These are phyloP conservation scores for Solanum hybrid DNA, from an alignment of 305 asterid genomes.

Conservation along the genomic window DNA sequence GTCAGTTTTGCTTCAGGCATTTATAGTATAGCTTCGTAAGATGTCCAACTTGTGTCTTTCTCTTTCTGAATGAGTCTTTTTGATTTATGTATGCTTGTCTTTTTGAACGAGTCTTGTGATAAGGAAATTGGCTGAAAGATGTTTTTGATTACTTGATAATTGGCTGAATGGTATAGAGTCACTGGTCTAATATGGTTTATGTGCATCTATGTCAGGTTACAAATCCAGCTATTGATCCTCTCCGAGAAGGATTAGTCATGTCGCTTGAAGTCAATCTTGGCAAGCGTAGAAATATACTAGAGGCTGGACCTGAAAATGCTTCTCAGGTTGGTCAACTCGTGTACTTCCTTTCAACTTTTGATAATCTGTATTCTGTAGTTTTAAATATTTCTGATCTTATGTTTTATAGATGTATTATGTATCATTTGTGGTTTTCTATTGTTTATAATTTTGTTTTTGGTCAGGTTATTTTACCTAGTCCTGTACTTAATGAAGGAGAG, in stretches of 20 bases:
- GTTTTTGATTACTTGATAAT: neutral
- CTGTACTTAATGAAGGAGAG: constrained; percentile 92
- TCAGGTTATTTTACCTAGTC: constrained; percentile 81
- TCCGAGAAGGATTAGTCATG: constrained; percentile 98
- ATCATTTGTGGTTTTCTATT: neutral
- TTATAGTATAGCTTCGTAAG: neutral
- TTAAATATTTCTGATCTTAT: neutral
- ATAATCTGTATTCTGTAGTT: neutral
- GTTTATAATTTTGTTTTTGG: neutral
- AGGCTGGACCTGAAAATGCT: constrained; percentile 92
- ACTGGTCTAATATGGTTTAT: neutral
- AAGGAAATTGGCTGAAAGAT: neutral
- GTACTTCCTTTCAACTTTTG: constrained; percentile 11
- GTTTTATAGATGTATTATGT: neutral
- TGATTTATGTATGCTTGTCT: neutral
- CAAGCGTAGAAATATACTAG: constrained; percentile 84
- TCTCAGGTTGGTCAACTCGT: constrained; percentile 60
- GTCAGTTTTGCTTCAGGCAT: neutral
- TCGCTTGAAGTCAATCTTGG: constrained; percentile 98
- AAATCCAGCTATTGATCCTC: constrained; percentile 99
- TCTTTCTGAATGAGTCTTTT: neutral
- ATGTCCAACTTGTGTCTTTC: neutral
- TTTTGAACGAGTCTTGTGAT: neutral
- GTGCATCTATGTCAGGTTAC: constrained; percentile 58
- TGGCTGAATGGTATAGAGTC: neutral